Percentiles rank a stretch among this genome's conserved stretches.
Evolutionary conservation across 148 eudicot species (phyloP).

Genomic region (Camellia japonica): DNA sequence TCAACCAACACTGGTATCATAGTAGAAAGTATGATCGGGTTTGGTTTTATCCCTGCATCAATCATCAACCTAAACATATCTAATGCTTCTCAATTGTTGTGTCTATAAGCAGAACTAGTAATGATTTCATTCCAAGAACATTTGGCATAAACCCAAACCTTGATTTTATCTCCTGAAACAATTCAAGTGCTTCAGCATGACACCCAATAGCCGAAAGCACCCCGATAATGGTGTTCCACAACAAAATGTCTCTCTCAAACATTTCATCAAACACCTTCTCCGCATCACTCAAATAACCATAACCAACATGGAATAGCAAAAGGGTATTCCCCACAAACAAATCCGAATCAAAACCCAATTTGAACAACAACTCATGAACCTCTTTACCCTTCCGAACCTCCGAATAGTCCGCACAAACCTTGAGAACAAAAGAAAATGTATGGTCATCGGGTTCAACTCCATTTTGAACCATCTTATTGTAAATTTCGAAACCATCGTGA

Average conservation of each 20-base stretch:
- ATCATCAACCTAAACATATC: conserved; percentile 51
- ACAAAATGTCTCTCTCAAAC: conserved; percentile 55
- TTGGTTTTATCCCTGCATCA: conserved; percentile 30
- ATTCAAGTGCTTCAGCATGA: conserved; percentile 26
- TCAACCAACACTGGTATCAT: conserved; percentile 56
- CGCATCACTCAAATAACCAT: conserved; percentile 33
- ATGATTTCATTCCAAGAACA: conserved; percentile 69
- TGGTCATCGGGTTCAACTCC: conserved; percentile 52
- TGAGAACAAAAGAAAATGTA: conserved; percentile 60
- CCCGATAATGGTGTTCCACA: conserved; percentile 70
- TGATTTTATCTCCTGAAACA: conserved; percentile 43
- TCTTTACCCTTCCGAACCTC: conserved; percentile 45
- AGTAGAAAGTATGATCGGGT: conserved; percentile 55
- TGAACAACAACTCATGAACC: conserved; percentile 31
- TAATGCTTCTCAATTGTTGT: conserved; percentile 37
- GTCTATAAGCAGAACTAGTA: background rate
- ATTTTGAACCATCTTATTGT: conserved; percentile 29
- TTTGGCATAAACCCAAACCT: conserved; percentile 37
- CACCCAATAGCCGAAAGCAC: conserved; percentile 36
- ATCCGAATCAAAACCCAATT: too few species aligned
- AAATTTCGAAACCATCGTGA: background rate
- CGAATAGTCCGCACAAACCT: conserved; percentile 47
- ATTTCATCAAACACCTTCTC: conserved; percentile 19
- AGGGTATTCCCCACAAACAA: conserved; percentile 28
- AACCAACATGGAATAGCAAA: conserved; percentile 47